phyloP scores from a whole-genome alignment of 192 early-diverging fungal species.

The Backusella circina region DNA sequence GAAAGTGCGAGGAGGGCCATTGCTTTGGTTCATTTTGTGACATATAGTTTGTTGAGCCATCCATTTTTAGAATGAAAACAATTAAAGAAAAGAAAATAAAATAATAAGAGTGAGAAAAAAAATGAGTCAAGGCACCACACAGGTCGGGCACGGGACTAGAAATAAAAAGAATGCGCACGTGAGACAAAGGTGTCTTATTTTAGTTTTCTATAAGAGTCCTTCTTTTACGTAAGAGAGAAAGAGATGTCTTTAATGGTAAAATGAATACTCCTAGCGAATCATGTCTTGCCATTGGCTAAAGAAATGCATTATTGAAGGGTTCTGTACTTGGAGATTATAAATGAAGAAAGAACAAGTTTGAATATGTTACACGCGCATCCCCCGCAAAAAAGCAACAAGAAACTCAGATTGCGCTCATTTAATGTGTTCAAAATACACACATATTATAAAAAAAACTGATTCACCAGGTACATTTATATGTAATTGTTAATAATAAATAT shows the following conservation, averaged over 20 bases:
- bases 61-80: not conserved
- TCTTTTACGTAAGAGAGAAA: not conserved
- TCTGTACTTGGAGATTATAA: not conserved
- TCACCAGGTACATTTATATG: not conserved
- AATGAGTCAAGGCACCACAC: conserved; percentile 6
- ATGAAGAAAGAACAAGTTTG: not conserved
- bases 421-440: not conserved
- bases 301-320: not conserved
- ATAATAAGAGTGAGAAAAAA: conserved; percentile 3
- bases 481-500: not conserved
- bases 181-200: not conserved
- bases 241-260: not conserved
- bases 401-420: not conserved
- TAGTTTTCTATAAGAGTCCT: not conserved
- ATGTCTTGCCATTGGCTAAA: not conserved
- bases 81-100: not conserved
- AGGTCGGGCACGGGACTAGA: not conserved
- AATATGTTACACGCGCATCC: not conserved
- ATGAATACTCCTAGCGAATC: not conserved
- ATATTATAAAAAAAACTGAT: not conserved
- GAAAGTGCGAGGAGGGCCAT: not conserved
- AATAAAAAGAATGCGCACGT: not conserved
- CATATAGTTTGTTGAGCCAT: not conserved
- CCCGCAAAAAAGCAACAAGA: not conserved
- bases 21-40: conserved; percentile 3